Evolutionary conservation across 1,284 basidiomycete species (phyloP), one percentile per base, ranked within the genome.

Genomic region (Melampsora americana): DNA sequence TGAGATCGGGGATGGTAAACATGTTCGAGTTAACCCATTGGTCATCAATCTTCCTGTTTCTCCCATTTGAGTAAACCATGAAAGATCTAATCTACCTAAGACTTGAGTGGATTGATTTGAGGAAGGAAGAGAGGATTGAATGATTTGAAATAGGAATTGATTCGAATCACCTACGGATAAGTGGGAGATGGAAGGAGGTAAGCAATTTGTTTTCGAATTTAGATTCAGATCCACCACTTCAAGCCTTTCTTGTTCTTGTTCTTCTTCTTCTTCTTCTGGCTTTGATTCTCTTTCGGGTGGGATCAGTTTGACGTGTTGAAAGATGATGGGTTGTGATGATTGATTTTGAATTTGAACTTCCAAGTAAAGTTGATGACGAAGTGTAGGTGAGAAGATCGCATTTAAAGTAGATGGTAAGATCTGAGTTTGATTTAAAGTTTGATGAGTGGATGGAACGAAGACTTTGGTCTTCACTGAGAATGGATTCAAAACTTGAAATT

Each of bases 261-360:
- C 50, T 53, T 5, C 23, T 35, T 3, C 35, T 35, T 35, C 35
- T 35, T 35, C 35, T 35, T 35, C 35, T 35, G 35, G 35, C 3
- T 35, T 35, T 3, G 35, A 4, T 35, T 35, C 35, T 4, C 5
- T 9, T 35, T 35, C 11, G 3, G 46, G 53, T n/a, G 53, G 66
- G 20, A 50, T 50, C 48, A 68, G 66, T 16, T 11, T 53, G 11
- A 53, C 46, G 18, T 68, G 50, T 53, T 53, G 20, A 14, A 53
- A 30, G 28, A 68, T 32, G 1, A 68, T 18, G 2, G 66, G n/a
- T 32, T 68, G 46, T 1, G 66, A 18, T 20, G 46, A 50, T 53
- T 68, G 66, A 32, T 68, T 68, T 32, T 50, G 42, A 9, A 68
- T 32, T 53, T 68, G 66, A 35, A 68, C 35, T 53, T 68, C 66